phyloP scores from a whole-genome alignment of 1,284 basidiomycete genomes.

The Hymenochaete sp. region DNA sequence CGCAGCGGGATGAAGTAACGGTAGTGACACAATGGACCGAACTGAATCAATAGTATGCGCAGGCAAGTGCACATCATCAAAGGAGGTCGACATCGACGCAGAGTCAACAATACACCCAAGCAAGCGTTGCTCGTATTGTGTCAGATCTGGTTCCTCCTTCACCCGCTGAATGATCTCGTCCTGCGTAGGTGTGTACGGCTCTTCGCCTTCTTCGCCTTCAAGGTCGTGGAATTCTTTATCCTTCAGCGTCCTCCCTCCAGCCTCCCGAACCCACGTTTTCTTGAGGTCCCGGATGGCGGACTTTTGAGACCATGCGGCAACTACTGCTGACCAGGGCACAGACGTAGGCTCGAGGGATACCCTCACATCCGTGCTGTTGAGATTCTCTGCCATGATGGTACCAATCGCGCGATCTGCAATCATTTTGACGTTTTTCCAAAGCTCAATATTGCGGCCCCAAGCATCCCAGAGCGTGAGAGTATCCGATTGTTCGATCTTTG shows the following conservation, averaged over 20 bases:
- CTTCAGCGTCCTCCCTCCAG: slow-evolving; percentile 29
- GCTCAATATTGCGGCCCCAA: slow-evolving; percentile 60
- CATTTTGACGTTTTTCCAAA: slow-evolving; percentile 58
- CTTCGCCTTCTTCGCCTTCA: slow-evolving; percentile 29
- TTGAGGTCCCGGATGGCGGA: slow-evolving; percentile 42
- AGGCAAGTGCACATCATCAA: slow-evolving; percentile 82
- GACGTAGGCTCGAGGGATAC: slow-evolving; percentile 44
- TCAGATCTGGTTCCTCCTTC: slow-evolving; percentile 66
- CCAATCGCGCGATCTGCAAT: slow-evolving; percentile 70
- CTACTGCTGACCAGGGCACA: slow-evolving; percentile 56
- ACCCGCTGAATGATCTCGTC: slow-evolving; percentile 71
- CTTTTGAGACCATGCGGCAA: slow-evolving; percentile 52
- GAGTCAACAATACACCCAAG: slow-evolving; percentile 80
- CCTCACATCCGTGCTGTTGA: slow-evolving; percentile 25
- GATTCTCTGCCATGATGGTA: slow-evolving; percentile 41
- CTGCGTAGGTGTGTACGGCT: slow-evolving; percentile 27
- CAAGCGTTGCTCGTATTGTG: slow-evolving; percentile 68
- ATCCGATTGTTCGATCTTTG: slow-evolving; percentile 16
- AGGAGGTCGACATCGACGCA: slow-evolving; percentile 75
- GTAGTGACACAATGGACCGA: slow-evolving; percentile 85
- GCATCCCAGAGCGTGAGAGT: slow-evolving; percentile 53
- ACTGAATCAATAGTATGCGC: slow-evolving; percentile 80
- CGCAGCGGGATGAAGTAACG: slow-evolving; percentile 81
- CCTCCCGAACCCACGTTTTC: slow-evolving; percentile 53
- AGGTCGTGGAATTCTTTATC: too few species aligned